A percentile compares a stretch with the other conserved stretches of the same genome.
Conservation (phyloP, 1,284 basidiomycete genomes). For the Cutaneotrichosporon mucoides region DNA sequence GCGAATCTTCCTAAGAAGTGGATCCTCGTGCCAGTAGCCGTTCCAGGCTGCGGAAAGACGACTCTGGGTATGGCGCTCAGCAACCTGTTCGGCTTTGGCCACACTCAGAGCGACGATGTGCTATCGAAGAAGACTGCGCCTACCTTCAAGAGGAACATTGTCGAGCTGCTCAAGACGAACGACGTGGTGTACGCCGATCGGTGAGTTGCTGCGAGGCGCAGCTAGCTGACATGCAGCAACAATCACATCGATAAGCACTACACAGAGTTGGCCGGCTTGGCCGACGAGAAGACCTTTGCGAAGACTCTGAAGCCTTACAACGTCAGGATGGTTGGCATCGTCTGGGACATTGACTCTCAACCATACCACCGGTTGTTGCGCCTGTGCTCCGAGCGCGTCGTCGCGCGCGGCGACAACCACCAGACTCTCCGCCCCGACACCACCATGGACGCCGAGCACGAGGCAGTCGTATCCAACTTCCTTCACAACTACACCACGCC, state of each 20-base stretch:
- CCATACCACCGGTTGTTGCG: slow-evolving; percentile 59
- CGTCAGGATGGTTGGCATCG: slow-evolving; percentile 69
- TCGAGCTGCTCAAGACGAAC: slow-evolving; percentile 58
- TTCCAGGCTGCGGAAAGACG: slow-evolving; percentile 97
- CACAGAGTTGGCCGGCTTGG: slow-evolving; percentile 58
- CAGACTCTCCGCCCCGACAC: slow-evolving; percentile 68
- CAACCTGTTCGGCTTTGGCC: slow-evolving; percentile 74
- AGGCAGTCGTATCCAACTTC: slow-evolving; percentile 77
- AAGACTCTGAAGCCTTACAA: slow-evolving; percentile 29
- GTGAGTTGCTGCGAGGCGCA: too few species aligned
- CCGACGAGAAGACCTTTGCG: slow-evolving; percentile 17
- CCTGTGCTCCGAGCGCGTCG: slow-evolving; percentile 70
- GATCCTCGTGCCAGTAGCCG: slow-evolving; percentile 82
- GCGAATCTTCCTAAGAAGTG: slow-evolving; percentile 60
- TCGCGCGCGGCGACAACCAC: slow-evolving; percentile 72
- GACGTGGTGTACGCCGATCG: slow-evolving; percentile 86
- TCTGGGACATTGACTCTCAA: slow-evolving; percentile 66
- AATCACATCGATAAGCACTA: slow-evolving; percentile 82
- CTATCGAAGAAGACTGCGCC: slow-evolving; percentile 68
- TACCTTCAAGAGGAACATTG: slow-evolving; percentile 72
- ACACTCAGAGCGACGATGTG: slow-evolving; percentile 91
- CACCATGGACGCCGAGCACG: slow-evolving; percentile 58
- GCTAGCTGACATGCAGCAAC: slow-evolving; percentile 57
- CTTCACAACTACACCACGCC: slow-evolving; percentile 65
- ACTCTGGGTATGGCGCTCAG: slow-evolving; percentile 72